Percentiles rank a stretch among this genome's conserved stretches.
phyloP scores from a whole-genome alignment of 768 basidiomycete species.

The Gelatoporia subvermispora region DNA sequence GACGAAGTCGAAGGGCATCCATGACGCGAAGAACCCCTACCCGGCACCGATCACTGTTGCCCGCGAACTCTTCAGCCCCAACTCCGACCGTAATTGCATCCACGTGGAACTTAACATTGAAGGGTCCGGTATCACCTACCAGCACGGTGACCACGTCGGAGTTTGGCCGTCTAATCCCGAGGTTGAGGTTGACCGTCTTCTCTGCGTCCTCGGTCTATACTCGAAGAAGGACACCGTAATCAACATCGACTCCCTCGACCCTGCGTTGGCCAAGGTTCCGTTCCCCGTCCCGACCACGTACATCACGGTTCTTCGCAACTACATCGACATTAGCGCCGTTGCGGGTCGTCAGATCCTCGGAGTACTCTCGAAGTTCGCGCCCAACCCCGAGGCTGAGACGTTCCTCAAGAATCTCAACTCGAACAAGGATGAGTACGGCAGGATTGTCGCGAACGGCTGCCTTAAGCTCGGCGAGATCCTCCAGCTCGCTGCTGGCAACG shows the following conservation, averaged over 20 bases:
- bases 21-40: constrained; percentile 97
- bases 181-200: constrained; percentile 82
- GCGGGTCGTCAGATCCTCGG: constrained; percentile 93
- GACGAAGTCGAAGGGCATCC: constrained; percentile 89
- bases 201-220: constrained; percentile 79
- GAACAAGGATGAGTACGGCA: constrained; percentile 83
- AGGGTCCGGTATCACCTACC: constrained; percentile 96
- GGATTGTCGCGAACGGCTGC: constrained; percentile 73
- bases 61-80: constrained; percentile 79
- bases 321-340: constrained; percentile 93
- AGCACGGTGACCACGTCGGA: constrained; percentile 97
- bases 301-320: constrained; percentile 88
- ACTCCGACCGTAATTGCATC: constrained; percentile 82
- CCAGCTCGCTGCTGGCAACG: constrained; percentile 83
- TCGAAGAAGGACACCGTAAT: constrained; percentile 81
- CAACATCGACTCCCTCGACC: constrained; percentile 94
- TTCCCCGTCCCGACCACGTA: constrained; percentile 98
- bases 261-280: constrained; percentile 95
- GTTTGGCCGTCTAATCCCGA: constrained; percentile 97
- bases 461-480: constrained; percentile 92
- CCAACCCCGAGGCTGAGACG: constrained; percentile 69
- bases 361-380: constrained; percentile 82
- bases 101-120: constrained; percentile 93
- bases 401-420: constrained; percentile 72
- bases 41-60: constrained; percentile 74